A percentile compares a stretch with the other conserved stretches of the same genome.
Evolutionary conservation across 2,329 filamentous ascomycete genomes (phyloP).

Genomic region (Dothiorella sarmentorum): DNA sequence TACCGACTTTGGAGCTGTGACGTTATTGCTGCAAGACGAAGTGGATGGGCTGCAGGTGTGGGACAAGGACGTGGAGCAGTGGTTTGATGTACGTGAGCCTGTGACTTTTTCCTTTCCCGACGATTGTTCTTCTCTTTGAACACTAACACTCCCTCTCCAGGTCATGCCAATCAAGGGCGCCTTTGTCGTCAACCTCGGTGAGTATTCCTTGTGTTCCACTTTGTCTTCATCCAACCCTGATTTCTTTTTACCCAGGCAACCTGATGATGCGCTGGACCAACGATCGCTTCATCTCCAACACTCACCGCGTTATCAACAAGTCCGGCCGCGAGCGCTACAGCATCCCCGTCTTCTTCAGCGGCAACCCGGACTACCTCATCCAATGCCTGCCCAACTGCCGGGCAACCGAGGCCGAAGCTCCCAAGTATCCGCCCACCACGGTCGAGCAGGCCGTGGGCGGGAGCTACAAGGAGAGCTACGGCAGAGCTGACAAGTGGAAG

Average conservation of each 20-base stretch:
- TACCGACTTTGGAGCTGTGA: conserved; percentile 44
- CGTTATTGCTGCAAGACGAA: conserved; percentile 42
- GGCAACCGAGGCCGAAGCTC: conserved; percentile 31
- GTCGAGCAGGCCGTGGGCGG: conserved; percentile 41
- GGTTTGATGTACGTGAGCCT: conserved; percentile 24
- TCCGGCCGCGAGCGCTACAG: conserved; percentile 39
- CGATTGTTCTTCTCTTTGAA: neutral
- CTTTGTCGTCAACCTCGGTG: conserved; percentile 33
- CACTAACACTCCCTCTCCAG: neutral
- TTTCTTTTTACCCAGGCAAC: conserved; percentile 28
- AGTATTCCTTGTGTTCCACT: conserved; percentile 22
- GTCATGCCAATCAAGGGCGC: conserved; percentile 23
- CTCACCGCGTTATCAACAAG: conserved; percentile 43
- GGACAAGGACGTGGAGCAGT: conserved; percentile 27
- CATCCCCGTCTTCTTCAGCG: conserved; percentile 44
- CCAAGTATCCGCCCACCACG: conserved; percentile 43
- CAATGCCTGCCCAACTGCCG: conserved; percentile 43
- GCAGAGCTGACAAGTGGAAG: conserved; percentile 42
- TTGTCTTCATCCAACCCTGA: neutral
- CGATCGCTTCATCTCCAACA: conserved; percentile 41
- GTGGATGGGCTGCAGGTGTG: conserved; percentile 38
- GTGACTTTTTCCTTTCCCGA: too few species aligned
- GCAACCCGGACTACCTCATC: conserved; percentile 44
- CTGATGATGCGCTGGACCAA: conserved; percentile 44
- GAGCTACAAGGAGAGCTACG: conserved; percentile 45